Evolutionary conservation across 2,329 filamentous ascomycete species (phyloP).

Genomic region (Leptodontidium sp.): DNA sequence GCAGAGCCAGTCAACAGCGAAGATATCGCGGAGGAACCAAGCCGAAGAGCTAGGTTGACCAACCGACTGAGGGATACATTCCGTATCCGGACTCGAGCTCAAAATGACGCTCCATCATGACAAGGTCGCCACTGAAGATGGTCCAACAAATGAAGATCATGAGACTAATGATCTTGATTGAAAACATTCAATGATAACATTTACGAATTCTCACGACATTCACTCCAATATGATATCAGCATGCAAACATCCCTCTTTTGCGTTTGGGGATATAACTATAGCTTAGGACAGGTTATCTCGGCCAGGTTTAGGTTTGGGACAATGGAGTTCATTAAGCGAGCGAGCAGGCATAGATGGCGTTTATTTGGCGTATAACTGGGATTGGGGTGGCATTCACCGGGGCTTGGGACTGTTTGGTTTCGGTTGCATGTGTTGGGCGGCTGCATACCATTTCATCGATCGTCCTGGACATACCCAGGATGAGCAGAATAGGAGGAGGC

Average conservation of each 20-base stretch:
- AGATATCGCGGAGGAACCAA: conserved; percentile 38
- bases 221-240: conserved; percentile 6
- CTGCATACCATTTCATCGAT: conserved; percentile 6
- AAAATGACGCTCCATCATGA: conserved; percentile 28
- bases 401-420: background rate
- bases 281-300: background rate
- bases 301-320: conserved; percentile 1
- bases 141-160: background rate
- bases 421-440: background rate
- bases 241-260: background rate
- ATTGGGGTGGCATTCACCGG: background rate
- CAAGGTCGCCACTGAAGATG: background rate
- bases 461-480: background rate
- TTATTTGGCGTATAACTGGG: conserved; percentile 8
- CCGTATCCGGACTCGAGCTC: conserved; percentile 41
- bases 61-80: conserved; percentile 42
- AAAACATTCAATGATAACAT: conserved; percentile 18
- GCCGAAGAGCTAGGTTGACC: conserved; percentile 42
- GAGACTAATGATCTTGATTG: background rate
- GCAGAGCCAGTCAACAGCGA: conserved; percentile 16
- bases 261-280: background rate
- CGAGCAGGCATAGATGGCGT: conserved; percentile 22
- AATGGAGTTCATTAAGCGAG: background rate
- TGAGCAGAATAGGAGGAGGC: background rate
- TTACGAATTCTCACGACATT: conserved; percentile 3